These are phyloP conservation scores for Saturnispora silvae DNA, from an alignment of 805 yeast species.

Conservation along the genomic window DNA sequence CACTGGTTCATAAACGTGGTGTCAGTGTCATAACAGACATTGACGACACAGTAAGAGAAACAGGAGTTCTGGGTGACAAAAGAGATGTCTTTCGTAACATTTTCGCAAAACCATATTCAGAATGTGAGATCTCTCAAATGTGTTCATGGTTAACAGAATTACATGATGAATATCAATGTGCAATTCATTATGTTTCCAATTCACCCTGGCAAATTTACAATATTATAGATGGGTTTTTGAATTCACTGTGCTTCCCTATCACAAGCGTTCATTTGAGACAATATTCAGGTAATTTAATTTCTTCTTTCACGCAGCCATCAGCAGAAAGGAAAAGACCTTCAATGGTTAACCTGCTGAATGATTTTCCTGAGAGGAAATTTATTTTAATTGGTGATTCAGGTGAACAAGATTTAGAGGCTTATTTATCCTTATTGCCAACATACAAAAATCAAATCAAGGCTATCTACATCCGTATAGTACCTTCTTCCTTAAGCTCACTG, in stretches of 20 bases:
- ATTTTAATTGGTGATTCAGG: conserved; percentile 92
- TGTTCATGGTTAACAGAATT: conserved; percentile 60
- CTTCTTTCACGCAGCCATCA: conserved; percentile 80
- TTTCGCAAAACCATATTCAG: conserved; percentile 51
- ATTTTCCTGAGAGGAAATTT: conserved; percentile 70
- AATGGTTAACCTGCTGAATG: conserved; percentile 50
- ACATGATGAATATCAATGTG: conserved; percentile 30
- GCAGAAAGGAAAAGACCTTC: conserved; percentile 67
- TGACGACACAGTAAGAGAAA: conserved; percentile 85
- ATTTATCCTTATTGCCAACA: conserved; percentile 51
- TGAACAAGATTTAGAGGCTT: conserved; percentile 90
- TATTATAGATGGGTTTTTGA: conserved; percentile 47
- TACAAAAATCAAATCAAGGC: conserved; percentile 59
- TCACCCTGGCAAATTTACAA: conserved; percentile 86
- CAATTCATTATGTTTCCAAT: conserved; percentile 87
- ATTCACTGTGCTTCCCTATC: conserved; percentile 47
- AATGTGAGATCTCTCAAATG: conserved; percentile 69
- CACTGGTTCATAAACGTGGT: conserved; percentile 35
- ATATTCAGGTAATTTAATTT: conserved; percentile 71
- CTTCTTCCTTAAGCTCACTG: conserved; percentile 50
- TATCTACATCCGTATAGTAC: conserved; percentile 73
- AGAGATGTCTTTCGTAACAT: conserved; percentile 72
- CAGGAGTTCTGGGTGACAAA: conserved; percentile 87
- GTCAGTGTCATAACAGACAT: conserved; percentile 78
- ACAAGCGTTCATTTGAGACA: conserved; percentile 85